Conservation (phyloP, 108 stramenopile genomes). For the Seminavis robusta region DNA sequence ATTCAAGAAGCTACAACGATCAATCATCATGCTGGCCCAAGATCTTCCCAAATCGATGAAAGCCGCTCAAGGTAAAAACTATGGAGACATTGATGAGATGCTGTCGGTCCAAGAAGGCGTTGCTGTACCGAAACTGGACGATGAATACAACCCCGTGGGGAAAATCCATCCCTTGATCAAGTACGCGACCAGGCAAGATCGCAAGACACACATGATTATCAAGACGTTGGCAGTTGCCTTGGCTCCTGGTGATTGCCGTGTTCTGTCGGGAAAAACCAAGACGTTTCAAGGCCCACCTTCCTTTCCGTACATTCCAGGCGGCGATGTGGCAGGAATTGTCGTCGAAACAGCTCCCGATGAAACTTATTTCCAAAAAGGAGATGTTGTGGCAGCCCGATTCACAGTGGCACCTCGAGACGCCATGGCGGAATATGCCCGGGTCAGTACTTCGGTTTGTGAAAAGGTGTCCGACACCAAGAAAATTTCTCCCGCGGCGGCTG, state of each 20-base stretch:
- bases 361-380: slow-evolving; percentile 42
- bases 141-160: no score
- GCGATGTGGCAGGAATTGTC: slow-evolving; percentile 59
- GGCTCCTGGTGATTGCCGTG: slow-evolving; percentile 60
- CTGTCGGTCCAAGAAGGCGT: slow-evolving; percentile 47
- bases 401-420: slow-evolving; percentile 42
- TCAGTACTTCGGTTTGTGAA: slow-evolving; percentile 38
- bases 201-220: slow-evolving; percentile 31
- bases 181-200: no score
- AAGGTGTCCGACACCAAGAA: slow-evolving; percentile 33
- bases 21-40: no score
- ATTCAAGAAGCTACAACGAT: no score
- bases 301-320: slow-evolving; percentile 65
- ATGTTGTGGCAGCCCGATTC: slow-evolving; percentile 56
- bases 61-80: slow-evolving; percentile 51
- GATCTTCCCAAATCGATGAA: slow-evolving; percentile 32
- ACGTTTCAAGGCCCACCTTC: slow-evolving; percentile 62
- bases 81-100: slow-evolving; percentile 51
- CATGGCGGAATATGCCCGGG: slow-evolving; percentile 54
- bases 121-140: slow-evolving; percentile 19
- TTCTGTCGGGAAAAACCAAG: slow-evolving; percentile 48
- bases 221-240: slow-evolving; percentile 46
- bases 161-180: no score
- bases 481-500: slow-evolving; percentile 40
- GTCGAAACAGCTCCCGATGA: slow-evolving; percentile 39